Base-by-base conservation (phyloP, 129 eudicot genomes). In the Ambrosia trifida region DNA sequence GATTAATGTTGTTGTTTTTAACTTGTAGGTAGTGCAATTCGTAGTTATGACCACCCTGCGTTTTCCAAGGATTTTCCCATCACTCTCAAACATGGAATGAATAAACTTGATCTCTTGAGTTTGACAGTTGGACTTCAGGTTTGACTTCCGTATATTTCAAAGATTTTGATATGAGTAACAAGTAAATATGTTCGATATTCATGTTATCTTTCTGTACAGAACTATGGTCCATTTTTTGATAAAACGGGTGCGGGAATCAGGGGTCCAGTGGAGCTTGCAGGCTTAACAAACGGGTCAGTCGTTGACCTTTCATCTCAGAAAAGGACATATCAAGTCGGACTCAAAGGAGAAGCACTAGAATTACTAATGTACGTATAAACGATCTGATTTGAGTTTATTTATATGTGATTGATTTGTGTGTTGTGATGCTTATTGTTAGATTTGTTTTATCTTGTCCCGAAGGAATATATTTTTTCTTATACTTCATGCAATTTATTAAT, bases 81-180 rank as follows among this genome's bases (percentile, higher is more conserved):
- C 51, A 86, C 84, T 57, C 84, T 95, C 50, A 51, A 45, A 35
- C 49, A 70, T 2, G 96, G 97, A 61, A 79, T 35, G 31, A 95
- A 90, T 81, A 83, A 72, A 70, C 77, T 95, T 63, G 97, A 90
- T 77, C 82, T 95, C 43, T 80, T 95, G 89, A 95, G 99, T 81
- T 62, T 80, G 77, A 95, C 99, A 4, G 97, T 95, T 4, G 99
- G 99, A 53, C 92, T 95, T 68, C 87, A 90, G 99, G 99, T 95
- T 64, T 60, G 86, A 67, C 69, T 65, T 83, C 10, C 2, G 17
- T 64, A 54, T 12, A 0, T 19, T 17, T 33, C 36, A 8, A 65
- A 36, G 66, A 50, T 38, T 69, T 62, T 20, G 33, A 18, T 68
- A 53, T 28, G 64, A 30, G 8, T 75, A 32, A 78, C 20, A 66